Evolutionary conservation across 2,329 filamentous ascomycete species (phyloP).

Genomic region (Aspergillus viridinutans): DNA sequence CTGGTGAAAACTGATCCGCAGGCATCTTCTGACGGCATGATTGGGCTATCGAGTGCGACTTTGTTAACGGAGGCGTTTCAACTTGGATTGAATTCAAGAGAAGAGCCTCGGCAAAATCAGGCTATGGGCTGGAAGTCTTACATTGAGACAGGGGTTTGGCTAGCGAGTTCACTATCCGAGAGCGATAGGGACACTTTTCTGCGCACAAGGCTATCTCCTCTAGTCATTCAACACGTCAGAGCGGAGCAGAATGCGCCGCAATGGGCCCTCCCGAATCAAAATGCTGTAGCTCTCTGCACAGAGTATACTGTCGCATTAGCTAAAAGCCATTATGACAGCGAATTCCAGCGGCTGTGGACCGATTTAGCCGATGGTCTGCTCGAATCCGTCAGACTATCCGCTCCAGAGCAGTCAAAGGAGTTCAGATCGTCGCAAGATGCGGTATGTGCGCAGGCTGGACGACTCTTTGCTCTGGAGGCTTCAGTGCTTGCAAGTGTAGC

Average conservation of each 20-base stretch:
- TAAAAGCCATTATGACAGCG: slow-evolving; percentile 41
- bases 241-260: slow-evolving; percentile 42
- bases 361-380: slow-evolving; percentile 59
- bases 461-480: slow-evolving; percentile 60
- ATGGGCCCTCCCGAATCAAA: slow-evolving; percentile 48
- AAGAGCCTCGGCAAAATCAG: slow-evolving; percentile 68
- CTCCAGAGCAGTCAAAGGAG: slow-evolving; percentile 77
- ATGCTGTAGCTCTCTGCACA: slow-evolving; percentile 35
- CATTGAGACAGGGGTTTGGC: slow-evolving; percentile 57
- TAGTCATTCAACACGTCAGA: slow-evolving; percentile 52
- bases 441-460: slow-evolving; percentile 61
- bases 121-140: slow-evolving; percentile 72
- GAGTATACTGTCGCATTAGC: slow-evolving; percentile 37
- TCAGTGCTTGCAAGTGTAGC: slow-evolving; percentile 30
- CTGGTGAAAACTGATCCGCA: slow-evolving; percentile 25
- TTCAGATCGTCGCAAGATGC: slow-evolving; percentile 67
- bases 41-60: slow-evolving; percentile 49
- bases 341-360: slow-evolving; percentile 59
- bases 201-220: slow-evolving; percentile 47
- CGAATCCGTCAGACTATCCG: slow-evolving; percentile 65
- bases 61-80: slow-evolving; percentile 65
- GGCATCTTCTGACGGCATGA: slow-evolving; percentile 15
- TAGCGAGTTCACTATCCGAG: slow-evolving; percentile 47
- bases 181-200: slow-evolving; percentile 47
- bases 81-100: slow-evolving; percentile 65